phyloP scores from a whole-genome alignment of 208 protist species.

The Herpetomonas samuelpessoai region DNA sequence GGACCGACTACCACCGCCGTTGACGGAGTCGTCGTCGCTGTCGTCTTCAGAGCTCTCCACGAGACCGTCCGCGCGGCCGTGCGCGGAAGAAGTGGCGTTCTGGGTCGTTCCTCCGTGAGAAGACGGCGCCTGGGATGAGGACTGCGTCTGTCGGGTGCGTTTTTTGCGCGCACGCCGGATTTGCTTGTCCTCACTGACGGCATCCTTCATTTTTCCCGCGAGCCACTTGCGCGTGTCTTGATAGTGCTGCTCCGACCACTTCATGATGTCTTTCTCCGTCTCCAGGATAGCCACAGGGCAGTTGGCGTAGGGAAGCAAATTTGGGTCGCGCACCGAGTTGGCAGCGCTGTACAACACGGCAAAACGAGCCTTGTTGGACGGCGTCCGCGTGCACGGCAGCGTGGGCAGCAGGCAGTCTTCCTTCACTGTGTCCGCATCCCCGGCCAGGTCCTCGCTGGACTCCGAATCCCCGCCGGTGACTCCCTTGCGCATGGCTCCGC shows the following conservation, averaged over 20 bases:
- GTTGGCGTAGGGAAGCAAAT: slow-evolving; percentile 56
- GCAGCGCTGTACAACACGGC: slow-evolving; percentile 60
- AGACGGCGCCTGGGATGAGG: not conserved
- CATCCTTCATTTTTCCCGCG: slow-evolving; percentile 38
- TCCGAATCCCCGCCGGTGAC: slow-evolving; percentile 7
- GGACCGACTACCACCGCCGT: not conserved
- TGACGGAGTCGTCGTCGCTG: slow-evolving; percentile 14
- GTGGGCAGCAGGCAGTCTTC: slow-evolving; percentile 41
- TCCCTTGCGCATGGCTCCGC: not conserved
- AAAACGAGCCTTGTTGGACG: slow-evolving; percentile 36
- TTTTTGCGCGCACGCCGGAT: slow-evolving; percentile 8
- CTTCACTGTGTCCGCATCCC: slow-evolving; percentile 17
- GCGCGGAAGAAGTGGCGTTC: not conserved
- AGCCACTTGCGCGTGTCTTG: slow-evolving; percentile 59
- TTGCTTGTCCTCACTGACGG: slow-evolving; percentile 41
- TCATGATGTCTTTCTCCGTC: slow-evolving; percentile 35
- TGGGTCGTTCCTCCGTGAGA: too few species aligned
- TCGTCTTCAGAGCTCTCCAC: slow-evolving; percentile 14
- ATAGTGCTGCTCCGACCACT: slow-evolving; percentile 73
- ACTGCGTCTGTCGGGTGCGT: slow-evolving; percentile 7
- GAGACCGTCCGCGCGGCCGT: slow-evolving; percentile 1
- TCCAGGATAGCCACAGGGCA: slow-evolving; percentile 67
- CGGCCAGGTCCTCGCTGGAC: slow-evolving; percentile 2
- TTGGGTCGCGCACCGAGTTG: slow-evolving; percentile 47
- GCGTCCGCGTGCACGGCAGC: slow-evolving; percentile 25